Conservation (phyloP, 164 flowering plant genomes). For the Houttuynia cordata region DNA sequence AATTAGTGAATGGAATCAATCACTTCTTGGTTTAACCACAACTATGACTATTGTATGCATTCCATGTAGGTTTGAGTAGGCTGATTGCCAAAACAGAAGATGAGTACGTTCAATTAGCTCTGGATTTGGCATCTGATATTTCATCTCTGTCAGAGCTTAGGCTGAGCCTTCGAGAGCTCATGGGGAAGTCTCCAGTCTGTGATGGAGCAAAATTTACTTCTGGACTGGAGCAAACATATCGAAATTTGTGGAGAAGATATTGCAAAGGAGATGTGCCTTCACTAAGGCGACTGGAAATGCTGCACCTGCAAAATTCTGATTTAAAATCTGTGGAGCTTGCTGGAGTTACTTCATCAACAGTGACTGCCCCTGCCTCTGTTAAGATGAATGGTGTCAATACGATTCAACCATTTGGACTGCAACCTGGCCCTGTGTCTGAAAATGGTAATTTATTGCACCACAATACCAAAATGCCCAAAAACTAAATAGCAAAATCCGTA, state of each 20-base stretch:
- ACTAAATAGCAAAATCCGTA: background rate
- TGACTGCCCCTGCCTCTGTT: background rate
- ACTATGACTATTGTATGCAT: background rate
- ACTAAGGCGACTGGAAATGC: constrained; percentile 34
- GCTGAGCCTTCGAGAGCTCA: constrained; percentile 63
- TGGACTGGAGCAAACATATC: constrained; percentile 57
- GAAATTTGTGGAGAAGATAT: constrained; percentile 74
- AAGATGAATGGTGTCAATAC: constrained; percentile 10
- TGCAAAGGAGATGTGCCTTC: constrained; percentile 83
- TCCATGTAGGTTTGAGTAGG: constrained; percentile 48
- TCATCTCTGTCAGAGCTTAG: constrained; percentile 64
- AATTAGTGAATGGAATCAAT: background rate
- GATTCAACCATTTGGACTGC: background rate
- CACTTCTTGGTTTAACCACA: background rate
- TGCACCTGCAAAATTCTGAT: constrained; percentile 25
- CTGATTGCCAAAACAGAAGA: constrained; percentile 82
- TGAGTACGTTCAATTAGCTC: constrained; percentile 67
- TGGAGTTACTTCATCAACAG: constrained; percentile 6
- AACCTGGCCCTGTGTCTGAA: background rate
- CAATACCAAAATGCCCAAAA: background rate
- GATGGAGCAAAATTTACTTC: constrained; percentile 53
- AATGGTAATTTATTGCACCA: background rate
- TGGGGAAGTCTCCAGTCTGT: constrained; percentile 84
- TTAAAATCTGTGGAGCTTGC: constrained; percentile 17
- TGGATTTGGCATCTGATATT: constrained; percentile 65